Percentiles rank a stretch among this genome's conserved stretches.
Conservation (phyloP, 2,329 filamentous ascomycete genomes). For the Teratosphaeriaceae sp. region DNA sequence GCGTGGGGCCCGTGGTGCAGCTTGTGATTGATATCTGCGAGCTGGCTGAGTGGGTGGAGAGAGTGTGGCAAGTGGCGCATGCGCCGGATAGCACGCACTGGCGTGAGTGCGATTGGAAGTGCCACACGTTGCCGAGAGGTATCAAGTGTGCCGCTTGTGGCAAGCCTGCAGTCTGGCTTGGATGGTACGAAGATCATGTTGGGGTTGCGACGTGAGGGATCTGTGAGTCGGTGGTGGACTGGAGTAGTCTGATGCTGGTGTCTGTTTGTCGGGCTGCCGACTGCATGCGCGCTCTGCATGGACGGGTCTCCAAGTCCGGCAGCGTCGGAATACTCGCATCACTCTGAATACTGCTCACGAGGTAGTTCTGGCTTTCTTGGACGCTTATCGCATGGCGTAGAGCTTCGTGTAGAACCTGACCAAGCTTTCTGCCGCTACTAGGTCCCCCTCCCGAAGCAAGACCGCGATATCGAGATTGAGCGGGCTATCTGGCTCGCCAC, state of each 20-base stretch:
- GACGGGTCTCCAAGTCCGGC: no score
- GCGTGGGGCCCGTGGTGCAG: not conserved
- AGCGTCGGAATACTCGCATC: no score
- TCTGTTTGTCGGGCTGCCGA: no score
- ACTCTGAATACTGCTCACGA: no score
- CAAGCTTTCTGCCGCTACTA: conserved; percentile 59
- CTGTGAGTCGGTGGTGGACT: no score
- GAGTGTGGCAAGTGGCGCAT: not conserved
- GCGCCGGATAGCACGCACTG: not conserved
- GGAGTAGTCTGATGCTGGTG: no score
- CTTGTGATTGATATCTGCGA: not conserved
- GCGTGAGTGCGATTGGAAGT: not conserved
- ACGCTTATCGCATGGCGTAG: conserved; percentile 28
- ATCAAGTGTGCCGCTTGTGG: not conserved
- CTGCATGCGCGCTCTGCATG: no score
- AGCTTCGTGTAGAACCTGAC: conserved; percentile 64
- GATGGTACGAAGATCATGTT: no score
- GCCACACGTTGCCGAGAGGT: not conserved
- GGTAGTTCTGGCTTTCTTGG: no score
- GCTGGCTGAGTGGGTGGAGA: not conserved
- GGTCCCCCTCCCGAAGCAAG: conserved; percentile 61
- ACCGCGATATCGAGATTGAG: conserved; percentile 74
- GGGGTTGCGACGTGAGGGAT: no score
- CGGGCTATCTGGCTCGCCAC: conserved; percentile 60
- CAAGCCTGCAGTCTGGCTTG: not conserved